Evolutionary conservation across 768 basidiomycete species (phyloP).

Genomic region (Tulasnella calospora): DNA sequence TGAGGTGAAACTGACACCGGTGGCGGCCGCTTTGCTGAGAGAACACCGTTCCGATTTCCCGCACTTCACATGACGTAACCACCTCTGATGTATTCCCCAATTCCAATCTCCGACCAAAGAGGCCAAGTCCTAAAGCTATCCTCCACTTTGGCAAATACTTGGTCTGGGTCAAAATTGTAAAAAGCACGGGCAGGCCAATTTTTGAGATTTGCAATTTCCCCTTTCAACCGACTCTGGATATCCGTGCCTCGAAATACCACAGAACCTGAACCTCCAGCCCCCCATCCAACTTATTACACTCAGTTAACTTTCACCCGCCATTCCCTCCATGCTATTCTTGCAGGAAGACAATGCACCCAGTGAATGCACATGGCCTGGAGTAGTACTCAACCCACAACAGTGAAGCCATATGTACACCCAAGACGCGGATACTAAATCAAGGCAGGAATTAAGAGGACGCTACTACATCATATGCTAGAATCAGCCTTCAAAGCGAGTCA

Average conservation of each 20-base stretch:
- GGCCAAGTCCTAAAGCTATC: background rate
- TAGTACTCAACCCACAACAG: too few relatives aligned
- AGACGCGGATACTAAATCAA: background rate
- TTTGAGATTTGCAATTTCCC: background rate
- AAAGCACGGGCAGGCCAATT: background rate
- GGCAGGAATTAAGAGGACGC: background rate
- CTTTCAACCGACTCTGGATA: too few relatives aligned
- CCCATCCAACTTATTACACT: too few relatives aligned
- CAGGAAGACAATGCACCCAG: too few relatives aligned
- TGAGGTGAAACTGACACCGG: background rate
- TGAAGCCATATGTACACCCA: too few relatives aligned
- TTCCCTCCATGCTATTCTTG: too few relatives aligned
- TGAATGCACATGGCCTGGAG: too few relatives aligned
- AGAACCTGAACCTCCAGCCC: too few relatives aligned
- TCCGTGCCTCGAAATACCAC: too few relatives aligned
- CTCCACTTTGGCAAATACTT: background rate
- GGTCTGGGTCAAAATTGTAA: background rate
- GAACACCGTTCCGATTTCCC: background rate
- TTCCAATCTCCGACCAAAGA: background rate
- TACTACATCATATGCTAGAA: background rate
- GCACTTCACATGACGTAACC: conserved; percentile 3
- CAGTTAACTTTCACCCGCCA: too few relatives aligned
- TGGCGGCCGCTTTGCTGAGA: background rate
- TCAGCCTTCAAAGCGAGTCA: background rate
- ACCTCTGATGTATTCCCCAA: background rate